Percentiles rank a stretch among this genome's conserved stretches.
Evolutionary conservation across 371 early-diverging fungal genomes (phyloP).

Genomic region (Blakeslea trispora): DNA sequence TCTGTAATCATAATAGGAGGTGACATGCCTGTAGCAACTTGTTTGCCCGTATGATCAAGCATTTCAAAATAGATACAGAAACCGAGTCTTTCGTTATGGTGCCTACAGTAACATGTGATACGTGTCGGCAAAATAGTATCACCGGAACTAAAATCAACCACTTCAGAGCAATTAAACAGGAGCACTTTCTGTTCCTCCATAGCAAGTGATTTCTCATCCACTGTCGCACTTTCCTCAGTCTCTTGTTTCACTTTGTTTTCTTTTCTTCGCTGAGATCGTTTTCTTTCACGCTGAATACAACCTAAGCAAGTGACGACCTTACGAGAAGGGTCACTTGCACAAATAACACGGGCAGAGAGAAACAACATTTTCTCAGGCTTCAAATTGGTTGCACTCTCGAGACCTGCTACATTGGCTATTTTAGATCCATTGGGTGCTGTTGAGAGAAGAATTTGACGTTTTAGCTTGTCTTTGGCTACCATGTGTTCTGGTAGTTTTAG

Average conservation of each 20-base stretch:
- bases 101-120: slow-evolving; percentile 95
- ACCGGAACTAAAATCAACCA: slow-evolving; percentile 89
- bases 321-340: slow-evolving; percentile 80
- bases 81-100: slow-evolving; percentile 89
- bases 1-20: slow-evolving; percentile 96
- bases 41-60: slow-evolving; percentile 67
- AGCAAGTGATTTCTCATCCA: slow-evolving; percentile 55
- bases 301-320: slow-evolving; percentile 82
- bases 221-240: slow-evolving; percentile 30
- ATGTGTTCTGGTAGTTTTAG: slow-evolving; percentile 70
- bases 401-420: slow-evolving; percentile 4
- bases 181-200: slow-evolving; percentile 74
- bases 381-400: slow-evolving; percentile 24
- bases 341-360: slow-evolving; percentile 80
- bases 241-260: slow-evolving; percentile 42
- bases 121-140: slow-evolving; percentile 89
- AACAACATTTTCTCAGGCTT: slow-evolving; percentile 56
- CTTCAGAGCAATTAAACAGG: slow-evolving; percentile 86
- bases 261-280: slow-evolving; percentile 57
- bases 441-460: slow-evolving; percentile 23
- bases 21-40: slow-evolving; percentile 81
- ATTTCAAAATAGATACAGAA: slow-evolving; percentile 85
- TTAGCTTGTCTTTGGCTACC: slow-evolving; percentile 63
- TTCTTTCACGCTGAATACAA: slow-evolving; percentile 84
- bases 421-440: slow-evolving; percentile 26